Conservation (phyloP, 176 grass and related monocot genomes). For the bread wheat (Triticum aestivum) region IWGSC_CS_RefSeq_v2.1 NC_057797.1:747121422-747121921, state of each 20-base stretch:
- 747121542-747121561: slow-evolving; percentile 97
- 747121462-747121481: slow-evolving; percentile 39
- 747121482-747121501: slow-evolving; percentile 8
- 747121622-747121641: slow-evolving; percentile 90
- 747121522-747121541: slow-evolving; percentile 36
- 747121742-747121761: slow-evolving; percentile 63
- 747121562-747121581: slow-evolving; percentile 63
- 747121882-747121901: slow-evolving; percentile 71
- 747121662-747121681: slow-evolving; percentile 67
- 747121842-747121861: slow-evolving; percentile 85
- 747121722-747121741: slow-evolving; percentile 26
- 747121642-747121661: slow-evolving; percentile 98
- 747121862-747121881: slow-evolving; percentile 76
- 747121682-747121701: slow-evolving; percentile 76
- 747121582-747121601: slow-evolving; percentile 72
- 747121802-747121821: not conserved
- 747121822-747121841: slow-evolving; percentile 42
- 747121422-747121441: slow-evolving; percentile 62
- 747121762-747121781: slow-evolving; percentile 21
- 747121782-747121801: slow-evolving; percentile 19
- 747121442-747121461: slow-evolving; percentile 91
- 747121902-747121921: slow-evolving; percentile 53
- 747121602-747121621: slow-evolving; percentile 76
- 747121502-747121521: not conserved
- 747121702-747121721: slow-evolving; percentile 58